phyloP scores from a whole-genome alignment of 306 rosid species.

The Rosa multiflora region DNA sequence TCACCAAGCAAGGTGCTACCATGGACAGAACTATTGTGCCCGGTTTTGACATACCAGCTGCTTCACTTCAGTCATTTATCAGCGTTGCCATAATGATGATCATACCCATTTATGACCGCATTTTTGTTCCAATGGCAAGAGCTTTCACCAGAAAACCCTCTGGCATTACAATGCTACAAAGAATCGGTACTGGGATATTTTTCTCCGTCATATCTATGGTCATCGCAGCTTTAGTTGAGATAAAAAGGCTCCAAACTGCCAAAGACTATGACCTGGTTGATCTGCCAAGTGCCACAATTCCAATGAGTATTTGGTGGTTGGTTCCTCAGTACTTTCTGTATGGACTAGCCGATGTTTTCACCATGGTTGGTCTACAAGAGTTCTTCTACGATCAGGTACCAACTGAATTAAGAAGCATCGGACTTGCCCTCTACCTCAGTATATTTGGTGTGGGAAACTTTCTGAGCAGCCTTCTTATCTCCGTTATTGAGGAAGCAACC shows the following conservation, averaged over 20 bases:
- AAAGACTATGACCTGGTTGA: constrained; percentile 51
- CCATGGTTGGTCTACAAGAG: constrained; percentile 76
- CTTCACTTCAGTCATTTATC: constrained; percentile 57
- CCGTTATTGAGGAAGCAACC: constrained; percentile 35
- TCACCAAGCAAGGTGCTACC: constrained; percentile 54
- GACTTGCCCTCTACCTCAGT: constrained; percentile 63
- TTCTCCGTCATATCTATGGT: constrained; percentile 38
- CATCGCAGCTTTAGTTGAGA: constrained; percentile 59
- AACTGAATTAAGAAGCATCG: constrained; percentile 58
- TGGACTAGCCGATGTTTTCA: constrained; percentile 57
- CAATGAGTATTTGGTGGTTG: constrained; percentile 79
- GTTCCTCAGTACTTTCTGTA: constrained; percentile 58
- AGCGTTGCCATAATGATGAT: constrained; percentile 32
- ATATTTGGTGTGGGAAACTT: constrained; percentile 66
- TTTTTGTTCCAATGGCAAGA: constrained; percentile 57
- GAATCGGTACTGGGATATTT: constrained; percentile 66
- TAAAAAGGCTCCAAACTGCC: constrained; percentile 57
- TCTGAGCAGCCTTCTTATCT: constrained; percentile 60
- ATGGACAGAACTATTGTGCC: constrained; percentile 50
- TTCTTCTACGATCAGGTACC: constrained; percentile 81
- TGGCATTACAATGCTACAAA: constrained; percentile 71
- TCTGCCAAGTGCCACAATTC: constrained; percentile 48
- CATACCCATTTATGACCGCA: constrained; percentile 53
- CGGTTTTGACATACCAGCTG: constrained; percentile 49
- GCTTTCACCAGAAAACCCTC: constrained; percentile 47